These are phyloP conservation scores for Dimargaris verticillata DNA, from an alignment of 192 early-diverging fungal species.

Conservation along the genomic window DNA sequence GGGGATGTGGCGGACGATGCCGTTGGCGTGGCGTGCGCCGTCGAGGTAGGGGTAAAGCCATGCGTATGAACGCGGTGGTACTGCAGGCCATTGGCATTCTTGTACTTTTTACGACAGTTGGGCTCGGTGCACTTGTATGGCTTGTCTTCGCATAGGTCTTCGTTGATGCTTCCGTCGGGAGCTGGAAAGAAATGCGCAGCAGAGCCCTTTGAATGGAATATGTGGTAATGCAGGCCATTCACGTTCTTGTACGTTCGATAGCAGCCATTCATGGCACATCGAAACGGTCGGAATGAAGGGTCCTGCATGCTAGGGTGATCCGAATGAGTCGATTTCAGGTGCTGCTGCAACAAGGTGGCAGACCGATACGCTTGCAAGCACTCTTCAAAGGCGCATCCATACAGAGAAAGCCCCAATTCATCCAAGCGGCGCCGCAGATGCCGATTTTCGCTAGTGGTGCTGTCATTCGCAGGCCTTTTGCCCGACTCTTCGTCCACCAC, in stretches of 20 bases:
- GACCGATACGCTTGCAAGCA: conserved; percentile 24
- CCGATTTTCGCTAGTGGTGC: conserved; percentile 18
- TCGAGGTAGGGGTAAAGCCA: background rate
- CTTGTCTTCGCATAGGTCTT: conserved; percentile 10
- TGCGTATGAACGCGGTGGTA: conserved; percentile 26
- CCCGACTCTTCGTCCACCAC: too few species aligned
- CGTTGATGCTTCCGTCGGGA: conserved; percentile 10
- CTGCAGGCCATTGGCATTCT: conserved; percentile 55
- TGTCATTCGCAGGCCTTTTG: too few species aligned
- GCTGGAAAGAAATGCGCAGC: conserved; percentile 14
- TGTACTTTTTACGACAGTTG: conserved; percentile 45
- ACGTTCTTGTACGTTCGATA: conserved; percentile 64
- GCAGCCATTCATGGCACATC: conserved; percentile 48
- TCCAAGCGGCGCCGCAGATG: conserved; percentile 19
- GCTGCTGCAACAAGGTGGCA: conserved; percentile 23
- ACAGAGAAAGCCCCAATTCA: conserved; percentile 24
- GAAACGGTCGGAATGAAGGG: conserved; percentile 31
- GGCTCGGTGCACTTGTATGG: conserved; percentile 38
- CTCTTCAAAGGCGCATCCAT: conserved; percentile 24
- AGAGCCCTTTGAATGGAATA: conserved; percentile 35
- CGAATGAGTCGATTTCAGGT: conserved; percentile 25
- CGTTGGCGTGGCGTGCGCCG: background rate
- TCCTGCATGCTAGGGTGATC: conserved; percentile 15
- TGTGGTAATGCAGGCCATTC: conserved; percentile 68
- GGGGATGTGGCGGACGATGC: conserved; percentile 5